Conservation (phyloP, 768 basidiomycete genomes). For the Suillus subalutaceus region DNA sequence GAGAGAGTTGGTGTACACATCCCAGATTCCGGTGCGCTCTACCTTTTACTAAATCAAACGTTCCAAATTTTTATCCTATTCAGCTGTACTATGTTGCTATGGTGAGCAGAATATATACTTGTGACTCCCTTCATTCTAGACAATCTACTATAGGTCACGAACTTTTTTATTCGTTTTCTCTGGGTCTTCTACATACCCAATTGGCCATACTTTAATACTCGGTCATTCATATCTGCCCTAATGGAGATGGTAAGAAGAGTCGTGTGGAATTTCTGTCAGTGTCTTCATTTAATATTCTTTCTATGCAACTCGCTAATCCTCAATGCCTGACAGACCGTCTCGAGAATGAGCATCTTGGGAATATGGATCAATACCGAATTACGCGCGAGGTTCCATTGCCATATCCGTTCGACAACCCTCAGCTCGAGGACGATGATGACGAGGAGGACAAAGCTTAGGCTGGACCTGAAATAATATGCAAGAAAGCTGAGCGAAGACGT, state of each 20-base stretch:
- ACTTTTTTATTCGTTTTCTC: slow-evolving; percentile 75
- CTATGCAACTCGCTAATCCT: background rate
- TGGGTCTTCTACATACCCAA: slow-evolving; percentile 81
- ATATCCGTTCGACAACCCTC: slow-evolving; percentile 55
- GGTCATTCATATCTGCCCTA: slow-evolving; percentile 67
- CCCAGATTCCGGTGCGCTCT: slow-evolving; percentile 55
- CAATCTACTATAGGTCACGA: slow-evolving; percentile 53
- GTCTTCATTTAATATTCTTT: background rate
- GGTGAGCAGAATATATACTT: slow-evolving; percentile 41
- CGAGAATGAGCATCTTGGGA: slow-evolving; percentile 92
- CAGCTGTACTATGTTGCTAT: slow-evolving; percentile 82
- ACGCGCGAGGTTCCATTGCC: slow-evolving; percentile 86
- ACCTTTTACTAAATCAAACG: background rate
- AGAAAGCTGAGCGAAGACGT: background rate
- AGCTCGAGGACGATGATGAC: slow-evolving; percentile 48
- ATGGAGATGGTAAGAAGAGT: slow-evolving; percentile 80
- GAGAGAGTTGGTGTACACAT: slow-evolving; percentile 71
- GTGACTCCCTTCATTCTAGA: background rate
- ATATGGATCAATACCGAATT: slow-evolving; percentile 90
- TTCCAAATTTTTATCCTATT: background rate
- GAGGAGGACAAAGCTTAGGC: slow-evolving; percentile 41
- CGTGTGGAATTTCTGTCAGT: slow-evolving; percentile 92
- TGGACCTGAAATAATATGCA: background rate
- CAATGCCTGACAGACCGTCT: slow-evolving; percentile 56
- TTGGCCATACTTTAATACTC: slow-evolving; percentile 50